Evolutionary conservation across 2,329 filamentous ascomycete genomes (phyloP), one percentile per base, ranked within the genome.

Genomic region (Thielaviopsis musarum): DNA sequence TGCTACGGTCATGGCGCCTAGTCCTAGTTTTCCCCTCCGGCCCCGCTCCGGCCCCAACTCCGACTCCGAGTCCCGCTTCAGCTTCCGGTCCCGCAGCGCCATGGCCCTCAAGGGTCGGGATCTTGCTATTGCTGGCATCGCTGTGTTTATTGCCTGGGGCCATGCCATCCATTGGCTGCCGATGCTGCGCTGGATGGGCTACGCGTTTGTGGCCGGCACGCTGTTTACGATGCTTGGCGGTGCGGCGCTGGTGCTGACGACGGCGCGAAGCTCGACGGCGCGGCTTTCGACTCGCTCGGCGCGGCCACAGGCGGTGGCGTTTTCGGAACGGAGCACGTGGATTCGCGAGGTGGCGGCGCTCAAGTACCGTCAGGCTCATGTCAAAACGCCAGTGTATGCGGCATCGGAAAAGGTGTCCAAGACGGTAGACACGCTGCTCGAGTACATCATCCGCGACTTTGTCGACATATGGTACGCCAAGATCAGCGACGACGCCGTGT

Each of bases 381-480:
- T 79, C 64, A 78, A 81, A 63, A 72, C 78, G 57, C 81, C 87
- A 13, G 77, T 98, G 63, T 89, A 89, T 67, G 80, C 86, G 60
- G 79, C 84, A 58, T 91, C 88, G 21, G 82, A 85, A 65, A 78
- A 83, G 61, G 82, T 97, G 59, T 94, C 90, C 13, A 80, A 84
- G 65, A 86, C 85, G 53, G 74, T 97, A 64, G 89, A 96, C 70
- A 79, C 83, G 57, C 72, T 97, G 34, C 78, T 98, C 52, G 81
- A 84, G 56, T 74, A 90, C 57, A 80, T 95, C 57, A 72, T 89
- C 64, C 80, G 87, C 64, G 89, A 96, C 69, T 96, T 95, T 69
- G 82, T 98, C 60, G 81, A 79, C 61, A 85, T 84, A 54, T 98
- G 93, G 93, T 97, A 96, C 70, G 79, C 77, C 34, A 80, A 83